Base-by-base conservation (phyloP, 2,329 filamentous ascomycete genomes). In the Beauveria australis region DNA sequence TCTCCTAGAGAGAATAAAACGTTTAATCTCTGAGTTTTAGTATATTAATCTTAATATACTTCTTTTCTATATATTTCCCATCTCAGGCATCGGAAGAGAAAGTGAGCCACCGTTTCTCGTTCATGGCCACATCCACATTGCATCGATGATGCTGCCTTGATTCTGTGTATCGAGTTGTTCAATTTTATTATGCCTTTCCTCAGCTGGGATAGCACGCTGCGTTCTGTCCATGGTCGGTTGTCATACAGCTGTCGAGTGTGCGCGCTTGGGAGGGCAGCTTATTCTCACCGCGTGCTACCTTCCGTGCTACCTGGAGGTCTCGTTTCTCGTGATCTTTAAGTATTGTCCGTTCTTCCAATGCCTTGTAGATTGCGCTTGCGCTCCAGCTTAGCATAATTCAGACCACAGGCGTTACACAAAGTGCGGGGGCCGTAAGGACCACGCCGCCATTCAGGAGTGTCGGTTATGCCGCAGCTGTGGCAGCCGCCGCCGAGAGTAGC, bases 201-300 rank as follows among this genome's bases (percentile, higher is more conserved):
- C 28, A 59, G 18, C 48, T 62, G 60, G 8, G 49, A 40, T 30
- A 62, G 22, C 26, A 49, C 54, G 16, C 16, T 55, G 18, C 40
- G 40, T 30, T 55, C 53, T n/a, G 28, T 44, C 41, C 40, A 55
- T 55, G 53, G 53, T 55, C 24, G 19, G 53, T 55, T 30, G n/a
- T 53, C 52, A 40, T 62, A 60, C 26, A 62, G 55, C 56, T 59
- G 30, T 49, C 44, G 16, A 24, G 55, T 59, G 37, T 40, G 72
- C 73, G 48, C 48, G 28, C 60, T 40, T 18, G 51, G 60, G 19
- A 62, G 60, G 40, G 60, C 60, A 37, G 40, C 48, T 28, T 28
- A 28, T 28, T 28, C 9, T 28, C 7, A 28, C 8, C 28, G 28
- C 28, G 28, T 28, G 28, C 28, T 28, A 28, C 28, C 28, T 28